Conservation (phyloP, 2,329 filamentous ascomycete genomes). For the Corynespora cassiicola region DNA sequence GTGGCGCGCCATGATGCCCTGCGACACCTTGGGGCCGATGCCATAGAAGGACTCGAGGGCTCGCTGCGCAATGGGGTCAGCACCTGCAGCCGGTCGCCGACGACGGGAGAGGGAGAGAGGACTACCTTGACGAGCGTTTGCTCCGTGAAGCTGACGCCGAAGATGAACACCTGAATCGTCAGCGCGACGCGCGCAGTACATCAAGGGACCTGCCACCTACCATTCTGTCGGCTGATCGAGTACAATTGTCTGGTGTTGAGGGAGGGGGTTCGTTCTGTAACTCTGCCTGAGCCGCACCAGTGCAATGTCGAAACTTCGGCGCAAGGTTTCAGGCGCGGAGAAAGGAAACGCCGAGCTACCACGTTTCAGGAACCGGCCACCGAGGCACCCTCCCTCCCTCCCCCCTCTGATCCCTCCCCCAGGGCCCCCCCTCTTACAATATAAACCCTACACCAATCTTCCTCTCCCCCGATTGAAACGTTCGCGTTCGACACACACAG, state of each 20-base stretch:
- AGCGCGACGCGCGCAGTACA: constrained; percentile 9
- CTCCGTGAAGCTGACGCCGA: constrained; percentile 87
- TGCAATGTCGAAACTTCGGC: constrained; percentile 10
- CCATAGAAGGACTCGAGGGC: constrained; percentile 63
- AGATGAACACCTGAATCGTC: constrained; percentile 74
- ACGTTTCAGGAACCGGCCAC: constrained; percentile 38
- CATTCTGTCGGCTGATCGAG: constrained; percentile 28
- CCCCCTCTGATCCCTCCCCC: no score
- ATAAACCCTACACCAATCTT: constrained; percentile 29
- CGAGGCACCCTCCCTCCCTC: constrained; percentile 12
- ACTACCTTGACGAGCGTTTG: constrained; percentile 80
- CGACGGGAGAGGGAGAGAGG: constrained; percentile 12
- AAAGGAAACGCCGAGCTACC: constrained; percentile 32
- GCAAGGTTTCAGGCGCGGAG: constrained; percentile 13
- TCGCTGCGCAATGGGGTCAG: constrained; percentile 57
- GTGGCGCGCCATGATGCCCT: constrained; percentile 84
- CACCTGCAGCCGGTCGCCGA: constrained; percentile 40
- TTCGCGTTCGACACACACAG: constrained; percentile 16
- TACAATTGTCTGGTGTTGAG: constrained; percentile 20
- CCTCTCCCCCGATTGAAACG: constrained; percentile 24
- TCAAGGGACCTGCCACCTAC: constrained; percentile 27
- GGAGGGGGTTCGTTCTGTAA: constrained; percentile 10
- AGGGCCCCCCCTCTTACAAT: constrained; percentile 26
- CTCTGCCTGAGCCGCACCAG: constrained; percentile 13
- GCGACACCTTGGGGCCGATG: constrained; percentile 52